Base-by-base conservation (phyloP, 2,329 filamentous ascomycete genomes). In the Sclerotinia nivalis region DNA sequence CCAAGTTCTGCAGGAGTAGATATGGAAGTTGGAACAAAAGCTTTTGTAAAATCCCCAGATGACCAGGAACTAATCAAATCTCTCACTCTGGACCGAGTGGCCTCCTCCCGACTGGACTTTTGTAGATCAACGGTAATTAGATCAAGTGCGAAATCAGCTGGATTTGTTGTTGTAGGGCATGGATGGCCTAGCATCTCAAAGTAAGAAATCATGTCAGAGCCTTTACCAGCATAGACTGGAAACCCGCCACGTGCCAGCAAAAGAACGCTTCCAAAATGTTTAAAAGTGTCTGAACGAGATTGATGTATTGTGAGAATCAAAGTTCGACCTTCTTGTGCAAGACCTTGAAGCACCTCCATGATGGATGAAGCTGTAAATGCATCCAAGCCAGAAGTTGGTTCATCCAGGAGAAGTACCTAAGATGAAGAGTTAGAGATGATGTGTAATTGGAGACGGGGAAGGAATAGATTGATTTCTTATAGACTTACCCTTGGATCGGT, bases 271-370 rank as follows among this genome's bases (percentile, higher is more conserved):
- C 90, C 90, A 76, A 93, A 93, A 71, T 89, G 86, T 28, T 82
- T 82, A 75, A 93, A 93, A 0, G 93, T 79, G 72, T 93, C 89
- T 0, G 90, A 92, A 3, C 91, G 87, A 1, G 91, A 89, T 77
- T 93, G 91, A 70, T 93, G 91, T 49, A 93, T 92, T 0, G 91
- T 93, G n/a, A 93, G 82, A 56, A 93, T 87, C 1, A 93, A 79
- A 0, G 91, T 93, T 8, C 91, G 86, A 1, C 91, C 91, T 80
- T 93, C 91, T 31, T 87, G 86, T 0, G 91, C 90, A 2, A 94
- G 82, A 2, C 88, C 88, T 34, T 87, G 84, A 0, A 93, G 83
- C 3, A 93, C 90, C 71, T 92, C 89, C 79, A 93, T 88, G 72
- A 93, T 93, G 1, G 91, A 93, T 67, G 85, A 88, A 1, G 91